Evolutionary conservation across 164 flowering plant genomes (phyloP).

Genomic region (Echeveria elegans): DNA sequence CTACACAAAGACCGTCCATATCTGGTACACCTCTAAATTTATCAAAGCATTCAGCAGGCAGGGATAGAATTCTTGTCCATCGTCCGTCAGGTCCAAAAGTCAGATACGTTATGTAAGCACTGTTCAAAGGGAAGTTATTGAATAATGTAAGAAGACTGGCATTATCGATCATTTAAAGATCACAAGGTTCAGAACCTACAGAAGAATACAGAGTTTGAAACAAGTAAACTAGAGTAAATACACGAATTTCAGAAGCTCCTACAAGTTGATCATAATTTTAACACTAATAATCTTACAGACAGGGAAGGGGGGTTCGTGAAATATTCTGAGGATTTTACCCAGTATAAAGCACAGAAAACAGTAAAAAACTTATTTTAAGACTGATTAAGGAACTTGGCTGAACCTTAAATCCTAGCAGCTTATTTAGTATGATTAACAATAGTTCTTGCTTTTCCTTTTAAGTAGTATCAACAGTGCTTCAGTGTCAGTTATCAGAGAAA

Average conservation of each 20-base stretch:
- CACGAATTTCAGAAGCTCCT: not conserved
- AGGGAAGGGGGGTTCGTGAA: not conserved
- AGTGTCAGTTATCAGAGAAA: not conserved
- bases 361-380: not conserved
- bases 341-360: not conserved
- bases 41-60: not conserved
- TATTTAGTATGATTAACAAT: not conserved
- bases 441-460: not conserved
- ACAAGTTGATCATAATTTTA: not conserved
- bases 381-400: not conserved
- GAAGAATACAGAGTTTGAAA: not conserved
- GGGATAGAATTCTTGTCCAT: constrained; percentile 5
- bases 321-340: not conserved
- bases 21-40: not conserved
- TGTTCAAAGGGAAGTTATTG: not conserved
- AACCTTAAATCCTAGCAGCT: not conserved
- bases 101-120: not conserved
- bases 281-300: not conserved
- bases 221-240: not conserved
- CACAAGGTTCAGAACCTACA: not conserved
- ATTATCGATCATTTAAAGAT: not conserved
- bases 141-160: no score
- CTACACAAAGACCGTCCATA: constrained; percentile 8
- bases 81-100: not conserved
- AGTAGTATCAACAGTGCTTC: not conserved